Evolutionary conservation across 208 protist species (phyloP).

Genomic region (Histomonas meleagridis): DNA sequence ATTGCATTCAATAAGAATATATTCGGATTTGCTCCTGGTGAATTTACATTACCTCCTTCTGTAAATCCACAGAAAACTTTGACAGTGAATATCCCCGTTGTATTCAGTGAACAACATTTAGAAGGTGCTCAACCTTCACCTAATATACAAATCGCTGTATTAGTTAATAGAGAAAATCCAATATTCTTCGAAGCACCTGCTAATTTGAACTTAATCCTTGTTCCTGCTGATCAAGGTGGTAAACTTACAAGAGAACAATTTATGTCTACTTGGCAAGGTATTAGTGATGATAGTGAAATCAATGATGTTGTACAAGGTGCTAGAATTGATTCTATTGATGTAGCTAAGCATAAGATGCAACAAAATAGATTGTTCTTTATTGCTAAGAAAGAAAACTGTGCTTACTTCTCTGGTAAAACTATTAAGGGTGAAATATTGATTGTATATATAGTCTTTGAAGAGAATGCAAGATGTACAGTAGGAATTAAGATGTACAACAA

Average conservation of each 20-base stretch:
- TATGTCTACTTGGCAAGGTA: not conserved
- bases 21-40: not conserved
- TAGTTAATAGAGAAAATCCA: not conserved
- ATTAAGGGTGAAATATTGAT: not conserved
- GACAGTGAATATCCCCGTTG: not conserved
- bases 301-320: not conserved
- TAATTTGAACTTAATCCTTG: not conserved
- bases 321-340: not conserved
- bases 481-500: not conserved
- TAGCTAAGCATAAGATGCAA: not conserved
- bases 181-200: not conserved
- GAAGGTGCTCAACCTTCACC: not conserved
- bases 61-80: not conserved
- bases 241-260: not conserved
- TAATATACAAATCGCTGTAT: not conserved
- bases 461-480: not conserved
- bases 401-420: conserved; percentile 32
- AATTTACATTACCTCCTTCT: not conserved
- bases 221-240: not conserved
- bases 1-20: conserved; percentile 36
- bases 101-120: not conserved
- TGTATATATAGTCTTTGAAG: not conserved
- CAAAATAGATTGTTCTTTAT: not conserved
- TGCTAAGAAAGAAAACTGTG: not conserved
- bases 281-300: not conserved